Evolutionary conservation across 2,329 filamentous ascomycete species (phyloP).

Genomic region (Lachnellula arida): DNA sequence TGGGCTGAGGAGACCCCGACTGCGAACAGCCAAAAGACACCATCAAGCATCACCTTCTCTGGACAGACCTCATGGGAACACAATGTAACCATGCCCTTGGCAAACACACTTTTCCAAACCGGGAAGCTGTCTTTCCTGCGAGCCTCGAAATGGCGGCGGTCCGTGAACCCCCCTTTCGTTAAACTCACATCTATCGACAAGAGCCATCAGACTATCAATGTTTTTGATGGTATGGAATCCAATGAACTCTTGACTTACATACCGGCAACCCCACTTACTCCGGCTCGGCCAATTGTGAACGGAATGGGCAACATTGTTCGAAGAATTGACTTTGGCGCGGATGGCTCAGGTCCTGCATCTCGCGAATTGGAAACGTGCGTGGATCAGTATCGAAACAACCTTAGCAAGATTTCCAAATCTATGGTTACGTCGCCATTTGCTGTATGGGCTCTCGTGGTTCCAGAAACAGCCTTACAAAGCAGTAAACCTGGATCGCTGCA

Average conservation of each 20-base stretch:
- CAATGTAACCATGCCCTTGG: slow-evolving; percentile 53
- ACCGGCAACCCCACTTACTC: slow-evolving; percentile 60
- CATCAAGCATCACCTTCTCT: slow-evolving; percentile 24
- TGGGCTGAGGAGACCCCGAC: slow-evolving; percentile 33
- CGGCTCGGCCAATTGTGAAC: slow-evolving; percentile 55
- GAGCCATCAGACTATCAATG: slow-evolving; percentile 16
- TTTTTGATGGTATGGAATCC: slow-evolving; percentile 5
- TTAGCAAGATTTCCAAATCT: background rate
- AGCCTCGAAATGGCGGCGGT: slow-evolving; percentile 38
- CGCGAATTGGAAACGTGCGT: slow-evolving; percentile 66
- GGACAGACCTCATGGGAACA: background rate
- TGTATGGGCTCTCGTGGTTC: slow-evolving; percentile 70
- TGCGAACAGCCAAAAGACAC: slow-evolving; percentile 3
- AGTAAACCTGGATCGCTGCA: background rate
- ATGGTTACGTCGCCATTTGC: slow-evolving; percentile 42
- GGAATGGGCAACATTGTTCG: slow-evolving; percentile 77
- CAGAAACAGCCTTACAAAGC: slow-evolving; percentile 26
- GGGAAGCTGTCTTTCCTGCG: slow-evolving; percentile 57
- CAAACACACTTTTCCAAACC: slow-evolving; percentile 75
- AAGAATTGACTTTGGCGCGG: slow-evolving; percentile 46
- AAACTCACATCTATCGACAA: slow-evolving; percentile 12
- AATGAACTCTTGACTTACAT: slow-evolving; percentile 12
- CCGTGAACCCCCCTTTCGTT: slow-evolving; percentile 2
- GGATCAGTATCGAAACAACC: slow-evolving; percentile 48
- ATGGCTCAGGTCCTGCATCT: slow-evolving; percentile 55